Evolutionary conservation across 768 basidiomycete genomes (phyloP), one percentile per base, ranked within the genome.

Genomic region (Candolleomyces efflorescens): DNA sequence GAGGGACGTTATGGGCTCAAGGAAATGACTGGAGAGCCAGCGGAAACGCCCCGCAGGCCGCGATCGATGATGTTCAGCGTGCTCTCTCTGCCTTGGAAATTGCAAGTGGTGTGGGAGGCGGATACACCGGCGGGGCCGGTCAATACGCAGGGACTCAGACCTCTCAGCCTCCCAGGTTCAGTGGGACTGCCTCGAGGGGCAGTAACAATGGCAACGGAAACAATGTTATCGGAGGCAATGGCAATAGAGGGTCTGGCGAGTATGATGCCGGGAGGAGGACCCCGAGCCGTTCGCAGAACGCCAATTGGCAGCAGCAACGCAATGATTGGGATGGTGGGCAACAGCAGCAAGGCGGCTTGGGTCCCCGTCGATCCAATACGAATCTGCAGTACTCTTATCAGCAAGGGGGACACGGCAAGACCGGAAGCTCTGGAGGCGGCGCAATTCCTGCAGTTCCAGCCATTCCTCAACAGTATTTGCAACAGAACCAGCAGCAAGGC

Each of bases 61-160:
- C 75, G 47, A 81, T 92, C 57, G 91, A 92, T 61, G 90, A 93
- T 55, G 85, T 92, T 15, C 82, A 87, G 62, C 83, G 85, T 43
- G 91, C 88, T 17, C 74, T 92, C 23, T 85, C 87, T 15, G 72
- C 81, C 36, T 75, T 93, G 55, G 90, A 92, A 63, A 72, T 92
- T 27, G 71, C 76, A 5, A 75, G 74, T 26, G 38, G 36, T 15
- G 73, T 70, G 56, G 64, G 62, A 22, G 62, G 60, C 9, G 59
- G 62, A 23, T 52, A 56, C 17, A 58, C 56, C 60, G 69, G 65
- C 46, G 58, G 54, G 39, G 66, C 67, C 51, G 59, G 59, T 9
- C 68, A 70, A 67, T 71, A 75, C 59, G 80, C 78, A 59, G 70
- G 67, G 49, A 64, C 65, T 43, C 87, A 86, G 60, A 79, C 81